Evolutionary conservation across 345 rosid species (phyloP).

Genomic region (Salix purpurea): DNA sequence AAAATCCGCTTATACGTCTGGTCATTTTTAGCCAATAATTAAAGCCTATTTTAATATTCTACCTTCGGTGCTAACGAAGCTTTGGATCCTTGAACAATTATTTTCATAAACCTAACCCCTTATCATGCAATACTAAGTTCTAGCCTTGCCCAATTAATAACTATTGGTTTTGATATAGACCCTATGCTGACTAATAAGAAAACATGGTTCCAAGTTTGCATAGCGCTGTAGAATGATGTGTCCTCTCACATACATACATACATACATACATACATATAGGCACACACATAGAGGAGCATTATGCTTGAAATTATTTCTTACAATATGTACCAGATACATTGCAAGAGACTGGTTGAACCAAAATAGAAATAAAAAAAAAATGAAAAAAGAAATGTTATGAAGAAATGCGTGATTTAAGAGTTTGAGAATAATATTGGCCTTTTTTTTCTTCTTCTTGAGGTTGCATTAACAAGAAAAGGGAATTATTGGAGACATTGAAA

Average conservation of each 20-base stretch:
- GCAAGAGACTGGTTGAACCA: too few relatives aligned
- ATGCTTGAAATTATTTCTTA: too few relatives aligned
- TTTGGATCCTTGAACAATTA: constrained; percentile 17
- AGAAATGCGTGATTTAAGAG: background rate
- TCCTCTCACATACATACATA: too few relatives aligned
- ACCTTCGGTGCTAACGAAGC: constrained; percentile 1
- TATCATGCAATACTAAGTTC: background rate
- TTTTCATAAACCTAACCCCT: constrained; percentile 11
- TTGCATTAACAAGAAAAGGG: constrained; percentile 6
- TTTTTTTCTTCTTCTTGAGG: background rate
- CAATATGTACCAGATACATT: too few relatives aligned
- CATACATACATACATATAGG: too few relatives aligned
- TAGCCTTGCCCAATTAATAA: background rate
- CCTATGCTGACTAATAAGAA: too few relatives aligned
- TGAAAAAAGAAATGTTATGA: background rate
- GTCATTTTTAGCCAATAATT: constrained; percentile 33
- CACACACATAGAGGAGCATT: too few relatives aligned
- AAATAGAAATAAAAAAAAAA: too few relatives aligned
- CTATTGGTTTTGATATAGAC: background rate
- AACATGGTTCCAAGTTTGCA: too few relatives aligned
- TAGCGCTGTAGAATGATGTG: too few relatives aligned
- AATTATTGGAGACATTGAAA: constrained; percentile 30
- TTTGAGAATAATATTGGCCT: background rate
- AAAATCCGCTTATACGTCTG: constrained; percentile 19
- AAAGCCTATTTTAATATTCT: constrained; percentile 25